Evolutionary conservation across 768 basidiomycete species (phyloP), one percentile per base, ranked within the genome.

Genomic region (Russula foetens): DNA sequence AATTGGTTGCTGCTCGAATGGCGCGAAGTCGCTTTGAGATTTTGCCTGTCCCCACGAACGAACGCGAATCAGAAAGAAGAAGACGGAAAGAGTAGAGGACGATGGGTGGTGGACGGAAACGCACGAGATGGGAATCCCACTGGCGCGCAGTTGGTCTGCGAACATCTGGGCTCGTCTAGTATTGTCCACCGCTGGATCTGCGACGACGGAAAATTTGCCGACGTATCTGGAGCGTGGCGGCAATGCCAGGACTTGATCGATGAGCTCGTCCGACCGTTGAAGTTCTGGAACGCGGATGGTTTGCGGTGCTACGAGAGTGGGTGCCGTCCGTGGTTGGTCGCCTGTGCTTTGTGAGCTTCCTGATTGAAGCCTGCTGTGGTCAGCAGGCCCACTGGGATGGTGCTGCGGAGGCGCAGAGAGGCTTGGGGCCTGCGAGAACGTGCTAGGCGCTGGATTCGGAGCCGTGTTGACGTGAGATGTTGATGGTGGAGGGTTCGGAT

Each of bases 171-270:
- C 55, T 21, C 60, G 55, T 21, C 5, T 24, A 15, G 17, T 3
- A 21, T 61, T 61, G 55, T 56, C 12, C 49, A 61, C 44, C 17
- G 44, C 7, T 5, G 60, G 55, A 35, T 56, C 44, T 3, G 43
- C 11, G 6, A 61, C 15, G 55, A 56, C 21, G 33, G 60, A 61
- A 21, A 61, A 61, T 44, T 38, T 50, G 28, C 60, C 60, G 17
- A 61, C 1, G 43, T 51, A 56, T 26, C 24, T 56, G 33, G 55
- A 39, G 23, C 49, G 35, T 2, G 60, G 49, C 1, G 60, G 55
- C 4, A 51, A 21, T 0, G 21, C 26, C 15, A 21, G n/a, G 49
- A 61, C 43, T 1, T 35, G 33, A 43, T 38, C 21, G 21, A 56
- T 14, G 28, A 61, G 44, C 21, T 61, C 60, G 4, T 45, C 26